These are phyloP conservation scores for Trametes cingulata DNA, from an alignment of 768 basidiomycete species.

Conservation along the genomic window DNA sequence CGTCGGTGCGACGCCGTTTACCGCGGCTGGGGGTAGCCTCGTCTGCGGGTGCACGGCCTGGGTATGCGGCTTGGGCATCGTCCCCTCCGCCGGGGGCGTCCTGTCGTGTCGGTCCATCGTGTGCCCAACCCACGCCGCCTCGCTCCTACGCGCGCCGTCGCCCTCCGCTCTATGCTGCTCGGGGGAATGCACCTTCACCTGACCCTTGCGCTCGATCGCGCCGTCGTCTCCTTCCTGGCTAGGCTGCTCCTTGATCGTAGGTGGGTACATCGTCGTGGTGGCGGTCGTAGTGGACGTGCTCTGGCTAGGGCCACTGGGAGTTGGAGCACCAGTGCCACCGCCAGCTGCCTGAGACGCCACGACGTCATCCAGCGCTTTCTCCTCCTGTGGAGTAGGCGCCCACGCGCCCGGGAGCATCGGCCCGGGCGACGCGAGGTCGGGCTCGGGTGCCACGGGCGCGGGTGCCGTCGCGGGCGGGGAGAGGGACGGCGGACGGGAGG, in stretches of 20 bases:
- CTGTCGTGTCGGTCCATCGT: slow-evolving; percentile 32
- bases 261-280: slow-evolving; percentile 23
- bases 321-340: background rate
- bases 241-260: slow-evolving; percentile 28
- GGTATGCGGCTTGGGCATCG: slow-evolving; percentile 6
- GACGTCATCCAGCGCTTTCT: slow-evolving; percentile 35
- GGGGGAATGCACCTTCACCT: slow-evolving; percentile 54
- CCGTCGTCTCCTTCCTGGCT: slow-evolving; percentile 22
- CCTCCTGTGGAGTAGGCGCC: slow-evolving; percentile 55
- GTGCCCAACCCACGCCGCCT: slow-evolving; percentile 59
- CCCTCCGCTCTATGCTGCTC: slow-evolving; percentile 47
- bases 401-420: slow-evolving; percentile 56
- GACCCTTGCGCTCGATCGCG: slow-evolving; percentile 7
- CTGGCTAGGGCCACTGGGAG: background rate
- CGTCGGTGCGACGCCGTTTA: slow-evolving; percentile 1
- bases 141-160: slow-evolving; percentile 55
- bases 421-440: slow-evolving; percentile 26
- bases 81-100: background rate
- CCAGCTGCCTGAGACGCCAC: too few relatives aligned
- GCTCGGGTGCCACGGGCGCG: slow-evolving; percentile 19
- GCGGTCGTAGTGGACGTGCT: slow-evolving; percentile 12
- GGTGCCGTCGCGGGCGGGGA: background rate
- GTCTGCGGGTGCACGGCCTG: background rate
- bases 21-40: background rate
- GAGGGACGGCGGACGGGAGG: slow-evolving; percentile 4